Evolutionary conservation across 495 filamentous ascomycete species (phyloP).

Genomic region (Lasiosphaeria hispida): DNA sequence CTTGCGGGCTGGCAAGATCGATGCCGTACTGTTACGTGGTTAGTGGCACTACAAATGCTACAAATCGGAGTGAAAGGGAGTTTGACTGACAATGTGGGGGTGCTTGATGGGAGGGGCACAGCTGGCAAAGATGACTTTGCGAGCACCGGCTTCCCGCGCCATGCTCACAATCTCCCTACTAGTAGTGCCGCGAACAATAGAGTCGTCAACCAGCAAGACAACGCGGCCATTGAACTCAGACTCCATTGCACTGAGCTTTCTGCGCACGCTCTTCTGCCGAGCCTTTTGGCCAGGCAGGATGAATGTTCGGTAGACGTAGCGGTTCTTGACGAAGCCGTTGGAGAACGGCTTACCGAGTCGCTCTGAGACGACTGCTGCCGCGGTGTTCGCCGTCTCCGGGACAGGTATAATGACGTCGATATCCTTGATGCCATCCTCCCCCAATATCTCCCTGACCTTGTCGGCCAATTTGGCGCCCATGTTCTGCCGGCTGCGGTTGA

Average conservation of each 20-base stretch:
- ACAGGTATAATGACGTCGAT: constrained; percentile 69
- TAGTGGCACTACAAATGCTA: neutral
- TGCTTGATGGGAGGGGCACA: constrained; percentile 82
- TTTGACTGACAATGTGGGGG: constrained; percentile 43
- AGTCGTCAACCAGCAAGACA: constrained; percentile 88
- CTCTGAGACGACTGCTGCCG: constrained; percentile 76
- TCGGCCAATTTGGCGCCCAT: constrained; percentile 90
- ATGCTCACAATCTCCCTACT: constrained; percentile 88
- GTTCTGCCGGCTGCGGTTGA: constrained; percentile 82
- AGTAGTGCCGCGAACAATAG: constrained; percentile 90
- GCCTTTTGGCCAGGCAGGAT: constrained; percentile 89
- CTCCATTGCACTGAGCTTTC: constrained; percentile 80
- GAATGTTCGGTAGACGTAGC: constrained; percentile 94
- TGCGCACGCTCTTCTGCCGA: constrained; percentile 73
- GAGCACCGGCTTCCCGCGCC: constrained; percentile 87
- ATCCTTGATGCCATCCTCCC: constrained; percentile 69
- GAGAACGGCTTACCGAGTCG: constrained; percentile 76
- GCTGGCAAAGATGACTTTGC: constrained; percentile 85
- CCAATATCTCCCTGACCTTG: constrained; percentile 70
- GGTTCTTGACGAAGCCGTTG: constrained; percentile 79
- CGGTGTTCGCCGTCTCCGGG: constrained; percentile 60
- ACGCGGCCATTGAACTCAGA: constrained; percentile 82
- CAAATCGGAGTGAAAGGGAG: neutral
- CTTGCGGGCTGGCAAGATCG: constrained; percentile 77
- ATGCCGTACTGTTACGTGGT: constrained; percentile 65